Percentiles rank a stretch among this genome's conserved stretches.
Evolutionary conservation across 345 rosid genomes (phyloP).

Genomic region (Excoecaria cochinchinensis): DNA sequence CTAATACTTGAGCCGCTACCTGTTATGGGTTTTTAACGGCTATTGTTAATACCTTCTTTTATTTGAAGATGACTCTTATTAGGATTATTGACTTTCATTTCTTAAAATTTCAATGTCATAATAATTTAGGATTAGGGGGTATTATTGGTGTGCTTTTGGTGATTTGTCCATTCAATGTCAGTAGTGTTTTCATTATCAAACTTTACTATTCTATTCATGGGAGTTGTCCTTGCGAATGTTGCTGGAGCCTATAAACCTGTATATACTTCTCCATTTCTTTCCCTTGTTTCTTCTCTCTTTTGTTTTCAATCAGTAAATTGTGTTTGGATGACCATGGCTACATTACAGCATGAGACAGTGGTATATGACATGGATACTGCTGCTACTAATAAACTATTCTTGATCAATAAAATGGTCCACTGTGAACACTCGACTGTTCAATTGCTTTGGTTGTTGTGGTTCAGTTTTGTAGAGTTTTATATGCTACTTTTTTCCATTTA

Average conservation of each 20-base stretch:
- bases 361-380: too few relatives aligned
- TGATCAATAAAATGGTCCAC: too few relatives aligned
- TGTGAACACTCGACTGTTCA: too few relatives aligned
- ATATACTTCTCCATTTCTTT: neutral
- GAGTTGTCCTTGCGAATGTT: too few relatives aligned
- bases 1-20: too few relatives aligned
- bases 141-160: neutral
- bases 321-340: neutral
- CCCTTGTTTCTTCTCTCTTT: neutral
- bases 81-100: neutral
- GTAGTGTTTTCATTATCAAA: neutral
- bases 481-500: neutral
- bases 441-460: too few relatives aligned
- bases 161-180: neutral
- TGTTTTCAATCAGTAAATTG: neutral
- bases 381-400: too few relatives aligned
- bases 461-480: neutral
- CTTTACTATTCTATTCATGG: neutral
- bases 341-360: neutral
- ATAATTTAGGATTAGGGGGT: neutral
- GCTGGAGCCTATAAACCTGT: neutral
- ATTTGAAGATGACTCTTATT: neutral
- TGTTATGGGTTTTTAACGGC: too few relatives aligned
- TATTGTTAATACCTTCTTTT: too few relatives aligned
- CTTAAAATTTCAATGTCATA: neutral